Percentiles rank a stretch among this genome's conserved stretches.
Evolutionary conservation across 192 early-diverging fungal genomes (phyloP).

Genomic region (Coemansia sp.): DNA sequence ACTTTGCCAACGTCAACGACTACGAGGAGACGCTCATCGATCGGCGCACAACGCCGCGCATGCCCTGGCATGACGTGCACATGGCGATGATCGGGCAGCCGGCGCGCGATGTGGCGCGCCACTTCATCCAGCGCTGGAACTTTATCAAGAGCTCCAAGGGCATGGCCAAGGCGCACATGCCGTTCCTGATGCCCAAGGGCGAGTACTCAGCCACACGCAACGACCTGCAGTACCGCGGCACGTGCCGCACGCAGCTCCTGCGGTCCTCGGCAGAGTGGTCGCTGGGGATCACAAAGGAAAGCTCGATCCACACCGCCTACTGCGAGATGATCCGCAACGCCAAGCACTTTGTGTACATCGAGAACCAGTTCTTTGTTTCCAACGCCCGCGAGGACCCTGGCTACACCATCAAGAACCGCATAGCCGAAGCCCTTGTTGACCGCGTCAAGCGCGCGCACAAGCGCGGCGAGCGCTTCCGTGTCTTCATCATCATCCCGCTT

Average conservation of each 20-base stretch:
- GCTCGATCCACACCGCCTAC: constrained; percentile 83
- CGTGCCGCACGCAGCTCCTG: constrained; percentile 67
- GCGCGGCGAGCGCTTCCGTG: constrained; percentile 68
- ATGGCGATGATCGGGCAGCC: constrained; percentile 78
- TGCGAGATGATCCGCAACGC: constrained; percentile 68
- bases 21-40: constrained; percentile 56
- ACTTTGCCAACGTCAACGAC: constrained; percentile 65
- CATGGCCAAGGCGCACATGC: constrained; percentile 59
- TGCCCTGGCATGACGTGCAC: constrained; percentile 91
- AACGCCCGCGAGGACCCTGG: constrained; percentile 47
- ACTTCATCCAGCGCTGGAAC: constrained; percentile 89
- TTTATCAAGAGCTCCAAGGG: constrained; percentile 78
- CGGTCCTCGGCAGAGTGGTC: constrained; percentile 71
- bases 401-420: constrained; percentile 77
- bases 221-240: constrained; percentile 61
- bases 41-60: constrained; percentile 62
- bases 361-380: constrained; percentile 89
- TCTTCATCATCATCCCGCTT: constrained; percentile 80
- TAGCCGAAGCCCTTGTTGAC: constrained; percentile 76
- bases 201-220: constrained; percentile 65
- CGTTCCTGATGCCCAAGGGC: constrained; percentile 70
- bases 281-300: constrained; percentile 64
- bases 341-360: constrained; percentile 86
- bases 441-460: constrained; percentile 75
- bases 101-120: constrained; percentile 77